These are phyloP conservation scores for Colletotrichum acutatum DNA, from an alignment of 2,329 filamentous ascomycete species.

Conservation along the genomic window DNA sequence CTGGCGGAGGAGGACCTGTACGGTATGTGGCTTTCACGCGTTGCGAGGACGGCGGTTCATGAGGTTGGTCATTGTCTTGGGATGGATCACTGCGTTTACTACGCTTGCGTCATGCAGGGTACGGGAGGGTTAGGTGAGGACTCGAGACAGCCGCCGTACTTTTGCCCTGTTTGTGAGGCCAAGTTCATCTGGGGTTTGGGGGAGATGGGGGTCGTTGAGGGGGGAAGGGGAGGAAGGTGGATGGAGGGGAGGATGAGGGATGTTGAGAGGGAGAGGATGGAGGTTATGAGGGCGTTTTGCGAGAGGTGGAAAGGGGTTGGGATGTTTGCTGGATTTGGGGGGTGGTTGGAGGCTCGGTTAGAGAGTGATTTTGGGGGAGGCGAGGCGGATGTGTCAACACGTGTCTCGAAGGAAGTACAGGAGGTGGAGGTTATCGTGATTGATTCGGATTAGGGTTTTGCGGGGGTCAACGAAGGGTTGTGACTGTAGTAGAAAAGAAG, in stretches of 20 bases:
- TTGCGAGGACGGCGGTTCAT: conserved; percentile 69
- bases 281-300: conserved; percentile 54
- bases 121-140: conserved; percentile 68
- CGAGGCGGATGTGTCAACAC: neutral
- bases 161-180: conserved; percentile 68
- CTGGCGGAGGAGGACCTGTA: conserved; percentile 39
- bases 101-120: conserved; percentile 73
- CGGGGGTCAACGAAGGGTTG: accelerated
- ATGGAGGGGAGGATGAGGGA: neutral
- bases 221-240: conserved; percentile 39
- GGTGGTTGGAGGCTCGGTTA: conserved; percentile 50
- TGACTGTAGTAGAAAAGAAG: accelerated
- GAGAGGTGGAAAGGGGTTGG: conserved; percentile 49
- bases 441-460: neutral
- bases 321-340: conserved; percentile 57
- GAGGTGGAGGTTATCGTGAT: neutral
- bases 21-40: conserved; percentile 66
- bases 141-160: conserved; percentile 69
- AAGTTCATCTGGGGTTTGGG: conserved; percentile 57
- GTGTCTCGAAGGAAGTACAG: neutral
- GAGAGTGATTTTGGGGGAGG: neutral
- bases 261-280: conserved; percentile 18
- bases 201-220: conserved; percentile 39
- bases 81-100: conserved; percentile 73
- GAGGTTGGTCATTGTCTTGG: conserved; percentile 77